Evolutionary conservation across 768 basidiomycete species (phyloP), one percentile per base, ranked within the genome.

Genomic region (Suillus alpinus): DNA sequence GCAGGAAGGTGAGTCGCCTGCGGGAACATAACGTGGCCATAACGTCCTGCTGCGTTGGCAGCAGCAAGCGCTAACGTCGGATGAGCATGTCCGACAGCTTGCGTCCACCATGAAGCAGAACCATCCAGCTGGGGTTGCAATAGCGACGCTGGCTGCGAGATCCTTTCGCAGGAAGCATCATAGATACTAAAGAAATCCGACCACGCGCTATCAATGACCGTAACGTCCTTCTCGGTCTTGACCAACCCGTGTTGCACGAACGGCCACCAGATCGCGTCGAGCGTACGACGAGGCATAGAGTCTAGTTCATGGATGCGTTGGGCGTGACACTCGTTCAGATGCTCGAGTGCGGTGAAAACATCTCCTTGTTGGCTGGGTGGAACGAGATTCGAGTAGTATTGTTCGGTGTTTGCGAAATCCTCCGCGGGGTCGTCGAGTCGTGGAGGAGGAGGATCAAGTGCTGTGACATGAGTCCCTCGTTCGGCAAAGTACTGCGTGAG

Each of bases 51-150:
- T 6, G 95, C 94, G 37, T 83, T 80, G 2, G 95, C 95, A 0
- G 94, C 95, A 9, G 95, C 94, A 46, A 95, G 79, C 0, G 92
- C 87, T 14, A 97, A 80, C 0, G 85, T 76, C 0, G 91, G 84
- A 65, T 89, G 76, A 0, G 85, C 88, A 67, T 98, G 96, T 0
- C 95, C 96, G 43, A 97, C 75, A 0, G 89, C 83, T 73, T 98
- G 96, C 0, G 95, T 98, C 94, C 96, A 98, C 96, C 96, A 98
- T 12, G 94, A 96, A 0, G 95, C 96, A 0, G 95, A 97, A 4
- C 92, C 89, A 68, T 98, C 95, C 65, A 94, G 84, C 65, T 92
- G 86, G 6, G 86, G 81, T 56, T 79, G 82, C 65, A 81, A 75
- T 58, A 77, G 80, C 58, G 73, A 85, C 56, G 49, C 51, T 32